These are phyloP conservation scores for Westerdykella aurantiaca DNA, from an alignment of 2,329 filamentous ascomycete species.

Conservation along the genomic window DNA sequence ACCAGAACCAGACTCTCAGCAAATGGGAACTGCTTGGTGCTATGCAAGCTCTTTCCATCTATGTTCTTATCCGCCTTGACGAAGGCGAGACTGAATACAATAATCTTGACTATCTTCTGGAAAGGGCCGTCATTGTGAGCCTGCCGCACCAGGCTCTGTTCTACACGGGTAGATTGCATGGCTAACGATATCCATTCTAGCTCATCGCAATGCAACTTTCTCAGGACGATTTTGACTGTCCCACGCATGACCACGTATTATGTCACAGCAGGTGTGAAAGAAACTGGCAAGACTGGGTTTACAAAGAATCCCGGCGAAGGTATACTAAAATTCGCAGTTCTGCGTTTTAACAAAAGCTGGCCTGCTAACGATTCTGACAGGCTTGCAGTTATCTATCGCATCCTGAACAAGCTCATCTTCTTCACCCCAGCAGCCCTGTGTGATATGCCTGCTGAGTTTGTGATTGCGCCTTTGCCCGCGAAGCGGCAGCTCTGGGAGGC, in stretches of 20 bases:
- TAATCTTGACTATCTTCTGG: constrained; percentile 37
- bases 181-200: background rate
- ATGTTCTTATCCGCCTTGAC: constrained; percentile 40
- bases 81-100: constrained; percentile 44
- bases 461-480: constrained; percentile 42
- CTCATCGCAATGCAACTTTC: constrained; percentile 2
- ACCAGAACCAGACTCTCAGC: constrained; percentile 26
- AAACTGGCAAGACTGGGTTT: constrained; percentile 41
- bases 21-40: constrained; percentile 39
- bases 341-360: background rate
- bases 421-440: constrained; percentile 40
- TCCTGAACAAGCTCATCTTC: constrained; percentile 41
- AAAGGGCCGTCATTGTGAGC: constrained; percentile 35
- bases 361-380: constrained; percentile 22
- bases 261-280: constrained; percentile 15
- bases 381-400: constrained; percentile 37
- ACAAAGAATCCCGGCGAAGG: constrained; percentile 39
- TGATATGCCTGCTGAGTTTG: constrained; percentile 28
- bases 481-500: constrained; percentile 45
- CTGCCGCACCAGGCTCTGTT: constrained; percentile 4
- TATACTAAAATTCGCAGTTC: constrained; percentile 11
- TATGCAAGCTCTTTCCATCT: constrained; percentile 43
- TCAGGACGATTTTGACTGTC: constrained; percentile 3
- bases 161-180: background rate
- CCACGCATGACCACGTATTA: constrained; percentile 9